A percentile compares a stretch with the other conserved stretches of the same genome.
Conservation (phyloP, 2,329 filamentous ascomycete genomes). For the Apiospora arundinis region DNA sequence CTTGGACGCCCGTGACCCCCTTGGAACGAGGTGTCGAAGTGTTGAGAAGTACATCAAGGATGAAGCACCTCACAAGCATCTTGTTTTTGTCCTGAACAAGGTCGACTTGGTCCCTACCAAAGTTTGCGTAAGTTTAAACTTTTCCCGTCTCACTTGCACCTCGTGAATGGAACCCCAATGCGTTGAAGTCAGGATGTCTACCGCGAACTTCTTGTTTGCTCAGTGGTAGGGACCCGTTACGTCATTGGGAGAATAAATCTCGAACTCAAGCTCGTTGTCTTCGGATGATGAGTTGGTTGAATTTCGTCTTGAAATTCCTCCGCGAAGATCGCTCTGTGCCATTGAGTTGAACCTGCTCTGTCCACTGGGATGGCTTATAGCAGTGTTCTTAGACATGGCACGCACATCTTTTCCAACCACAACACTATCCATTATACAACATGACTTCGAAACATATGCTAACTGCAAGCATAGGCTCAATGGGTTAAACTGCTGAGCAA, state of each 20-base stretch:
- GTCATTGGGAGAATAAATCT: slow-evolving; percentile 92
- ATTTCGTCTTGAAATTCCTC: slow-evolving; percentile 88
- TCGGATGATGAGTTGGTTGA: slow-evolving; percentile 72
- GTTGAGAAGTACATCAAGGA: slow-evolving; percentile 93
- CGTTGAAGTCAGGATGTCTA: slow-evolving; percentile 77
- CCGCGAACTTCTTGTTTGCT: slow-evolving; percentile 62
- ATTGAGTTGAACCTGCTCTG: slow-evolving; percentile 84
- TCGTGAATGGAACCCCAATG: slow-evolving; percentile 62
- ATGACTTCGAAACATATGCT: not conserved
- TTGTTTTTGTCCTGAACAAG: slow-evolving; percentile 90
- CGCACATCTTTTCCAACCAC: slow-evolving; percentile 68
- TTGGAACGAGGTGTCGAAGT: slow-evolving; percentile 87
- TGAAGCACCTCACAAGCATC: slow-evolving; percentile 94
- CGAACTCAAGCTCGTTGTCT: slow-evolving; percentile 70
- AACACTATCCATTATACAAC: slow-evolving; percentile 35
- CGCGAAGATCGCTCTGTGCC: slow-evolving; percentile 80
- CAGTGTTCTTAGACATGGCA: slow-evolving; percentile 98
- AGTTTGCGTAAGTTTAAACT: slow-evolving; percentile 81
- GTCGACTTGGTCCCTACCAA: slow-evolving; percentile 90
- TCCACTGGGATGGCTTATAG: slow-evolving; percentile 62
- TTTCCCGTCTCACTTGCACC: slow-evolving; percentile 26
- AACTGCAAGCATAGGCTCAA: slow-evolving; percentile 31
- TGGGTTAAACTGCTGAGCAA: slow-evolving; percentile 92
- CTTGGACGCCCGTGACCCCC: slow-evolving; percentile 85
- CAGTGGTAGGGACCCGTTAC: slow-evolving; percentile 96